Conservation (phyloP, 192 early-diverging fungal species). For the Backusella australiensis region DNA sequence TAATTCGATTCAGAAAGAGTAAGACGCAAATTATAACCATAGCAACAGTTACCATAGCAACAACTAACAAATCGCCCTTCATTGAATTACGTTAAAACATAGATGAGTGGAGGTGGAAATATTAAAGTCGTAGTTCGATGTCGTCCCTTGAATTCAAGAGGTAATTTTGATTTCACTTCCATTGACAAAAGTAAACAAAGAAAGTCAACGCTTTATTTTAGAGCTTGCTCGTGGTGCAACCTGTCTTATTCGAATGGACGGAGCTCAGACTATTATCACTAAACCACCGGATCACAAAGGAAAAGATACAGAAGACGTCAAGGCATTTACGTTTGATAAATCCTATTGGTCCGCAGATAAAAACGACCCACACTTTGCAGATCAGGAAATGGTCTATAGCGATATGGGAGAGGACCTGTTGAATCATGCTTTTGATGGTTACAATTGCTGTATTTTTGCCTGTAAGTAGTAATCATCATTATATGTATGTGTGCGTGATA, state of each 20-base stretch:
- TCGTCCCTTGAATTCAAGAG: conserved; percentile 71
- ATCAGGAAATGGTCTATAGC: conserved; percentile 73
- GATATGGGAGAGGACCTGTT: conserved; percentile 78
- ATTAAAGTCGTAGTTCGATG: conserved; percentile 77
- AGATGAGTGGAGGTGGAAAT: conserved; percentile 41
- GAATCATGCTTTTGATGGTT: conserved; percentile 85
- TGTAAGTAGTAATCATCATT: conserved; percentile 49
- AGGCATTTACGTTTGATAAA: conserved; percentile 82
- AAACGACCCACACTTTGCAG: conserved; percentile 57
- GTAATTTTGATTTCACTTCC: conserved; percentile 29
- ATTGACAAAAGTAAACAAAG: background rate
- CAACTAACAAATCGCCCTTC: background rate
- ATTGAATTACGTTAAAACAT: background rate
- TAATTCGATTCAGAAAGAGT: background rate
- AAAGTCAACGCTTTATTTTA: conserved; percentile 9
- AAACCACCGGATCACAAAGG: conserved; percentile 41
- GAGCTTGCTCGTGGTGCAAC: conserved; percentile 62
- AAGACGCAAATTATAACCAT: background rate
- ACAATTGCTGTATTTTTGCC: conserved; percentile 93
- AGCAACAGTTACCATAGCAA: conserved; percentile 4
- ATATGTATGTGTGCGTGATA: background rate
- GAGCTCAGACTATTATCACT: conserved; percentile 64
- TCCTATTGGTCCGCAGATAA: conserved; percentile 86
- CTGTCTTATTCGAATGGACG: conserved; percentile 69
- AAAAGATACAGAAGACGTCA: conserved; percentile 40